A percentile compares a stretch with the other conserved stretches of the same genome.
Conservation (phyloP, 192 early-diverging fungal species). For the Coemansia umbellata region DNA sequence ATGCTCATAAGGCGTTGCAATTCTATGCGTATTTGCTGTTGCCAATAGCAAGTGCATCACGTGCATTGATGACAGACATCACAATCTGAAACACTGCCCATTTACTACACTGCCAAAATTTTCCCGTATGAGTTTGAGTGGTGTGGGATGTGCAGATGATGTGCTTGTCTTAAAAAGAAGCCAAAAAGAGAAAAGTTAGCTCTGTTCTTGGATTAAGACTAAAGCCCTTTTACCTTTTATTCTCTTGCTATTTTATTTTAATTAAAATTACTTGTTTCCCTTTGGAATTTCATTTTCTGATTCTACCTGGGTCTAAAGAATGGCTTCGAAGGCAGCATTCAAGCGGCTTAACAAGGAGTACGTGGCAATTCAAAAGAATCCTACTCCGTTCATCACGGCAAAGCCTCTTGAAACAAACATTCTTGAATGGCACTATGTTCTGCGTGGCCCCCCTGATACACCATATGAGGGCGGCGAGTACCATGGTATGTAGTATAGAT, state of each 20-base stretch:
- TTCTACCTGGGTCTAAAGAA: conserved; percentile 17
- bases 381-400: conserved; percentile 85
- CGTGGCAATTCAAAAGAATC: conserved; percentile 68
- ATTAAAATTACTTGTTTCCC: neutral
- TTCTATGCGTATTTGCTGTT: too few species aligned
- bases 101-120: too few species aligned
- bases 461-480: conserved; percentile 92
- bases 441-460: conserved; percentile 93
- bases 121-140: too few species aligned
- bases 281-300: neutral
- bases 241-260: conserved; percentile 4
- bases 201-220: too few species aligned
- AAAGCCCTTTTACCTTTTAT: neutral
- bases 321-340: conserved; percentile 80
- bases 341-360: conserved; percentile 80
- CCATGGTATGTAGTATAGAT: conserved; percentile 62
- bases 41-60: too few species aligned
- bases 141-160: too few species aligned
- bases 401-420: conserved; percentile 93
- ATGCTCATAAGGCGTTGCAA: conserved; percentile 31
- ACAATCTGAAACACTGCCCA: too few species aligned
- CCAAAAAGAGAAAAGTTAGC: too few species aligned
- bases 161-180: too few species aligned
- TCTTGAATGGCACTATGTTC: conserved; percentile 98
- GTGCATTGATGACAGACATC: too few species aligned